These are phyloP conservation scores for Diaporthe nobilis DNA, from an alignment of 2,329 filamentous ascomycete species.

Conservation along the genomic window DNA sequence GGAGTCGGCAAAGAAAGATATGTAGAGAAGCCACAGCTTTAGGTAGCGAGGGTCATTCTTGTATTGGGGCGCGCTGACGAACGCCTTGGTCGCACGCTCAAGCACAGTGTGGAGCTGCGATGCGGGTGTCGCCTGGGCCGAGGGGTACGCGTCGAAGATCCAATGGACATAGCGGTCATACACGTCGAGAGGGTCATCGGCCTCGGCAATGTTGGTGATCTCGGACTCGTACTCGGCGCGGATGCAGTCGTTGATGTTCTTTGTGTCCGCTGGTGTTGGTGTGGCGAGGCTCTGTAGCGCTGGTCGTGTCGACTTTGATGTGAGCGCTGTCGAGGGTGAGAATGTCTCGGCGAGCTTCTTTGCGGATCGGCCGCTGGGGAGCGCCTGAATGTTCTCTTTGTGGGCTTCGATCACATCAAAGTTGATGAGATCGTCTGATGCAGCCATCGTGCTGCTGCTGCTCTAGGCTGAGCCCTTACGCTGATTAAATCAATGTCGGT, in stretches of 20 bases:
- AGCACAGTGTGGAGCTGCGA: conserved; percentile 92
- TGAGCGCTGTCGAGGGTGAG: conserved; percentile 64
- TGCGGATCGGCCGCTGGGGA: conserved; percentile 89
- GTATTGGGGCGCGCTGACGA: conserved; percentile 88
- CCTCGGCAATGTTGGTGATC: conserved; percentile 82
- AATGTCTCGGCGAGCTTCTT: conserved; percentile 88
- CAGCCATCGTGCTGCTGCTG: conserved; percentile 59
- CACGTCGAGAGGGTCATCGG: conserved; percentile 94
- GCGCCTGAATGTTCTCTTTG: conserved; percentile 97
- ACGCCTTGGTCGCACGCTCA: conserved; percentile 92
- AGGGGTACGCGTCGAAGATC: conserved; percentile 95
- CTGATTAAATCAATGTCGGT: conserved; percentile 37
- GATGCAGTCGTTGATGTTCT: conserved; percentile 83
- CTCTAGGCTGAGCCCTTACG: conserved; percentile 37
- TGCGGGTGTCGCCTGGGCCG: conserved; percentile 89
- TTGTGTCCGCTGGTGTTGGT: conserved; percentile 79
- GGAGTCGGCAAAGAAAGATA: conserved; percentile 91
- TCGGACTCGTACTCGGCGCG: conserved; percentile 90
- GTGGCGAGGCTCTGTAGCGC: conserved; percentile 70
- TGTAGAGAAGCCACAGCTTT: conserved; percentile 94
- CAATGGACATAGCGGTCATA: conserved; percentile 98
- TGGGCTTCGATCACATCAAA: conserved; percentile 97
- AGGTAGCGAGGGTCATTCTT: conserved; percentile 96
- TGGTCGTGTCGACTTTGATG: conserved; percentile 45
- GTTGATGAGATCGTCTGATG: conserved; percentile 70